Evolutionary conservation across 2,329 filamentous ascomycete genomes (phyloP), one percentile per base, ranked within the genome.

Genomic region (Bipolaris bicolor): DNA sequence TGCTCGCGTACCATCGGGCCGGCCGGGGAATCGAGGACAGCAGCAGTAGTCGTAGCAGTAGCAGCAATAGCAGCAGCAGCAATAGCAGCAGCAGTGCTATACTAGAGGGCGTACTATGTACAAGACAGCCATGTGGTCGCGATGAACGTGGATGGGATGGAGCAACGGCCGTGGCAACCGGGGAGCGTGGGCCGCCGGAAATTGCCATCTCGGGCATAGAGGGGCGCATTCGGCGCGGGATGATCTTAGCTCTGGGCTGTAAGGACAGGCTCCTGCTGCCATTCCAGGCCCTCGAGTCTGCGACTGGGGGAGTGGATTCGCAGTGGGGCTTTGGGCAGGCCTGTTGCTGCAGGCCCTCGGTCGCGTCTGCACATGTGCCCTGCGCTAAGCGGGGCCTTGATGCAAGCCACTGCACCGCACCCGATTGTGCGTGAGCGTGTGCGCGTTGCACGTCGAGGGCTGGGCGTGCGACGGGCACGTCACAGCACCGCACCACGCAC

Each of bases 101-200:
- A 7, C 29, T 31, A 31, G 29, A 31, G 10, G 10, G 29, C 7
- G 29, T 31, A 31, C 10, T 31, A 31, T 13, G 29, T 31, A 47
- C 50, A 60, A 57, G 46, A 54, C 49, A 49, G 53, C 45, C 20
- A 52, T 57, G 55, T 45, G 20, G n/a, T 62, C 47, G 16, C 11
- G 41, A 61, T 54, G 56, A 61, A 54, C 48, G 61, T 54, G 37
- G 6, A 36, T 26, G 46, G 34, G 5, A 20, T 60, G 62, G 57
- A 53, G 61, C 58, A 57, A 53, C 52, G 55, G 51, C 56, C 61
- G 54, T 61, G 58, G 64, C 58, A 63, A 54, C 60, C 66, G 67
- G 67, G 67, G 65, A 64, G 62, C 40, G 51, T 58, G 53, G 58
- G 62, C 68, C 65, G 65, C 40, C 61, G 56, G 65, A 41, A 58